Evolutionary conservation across 768 basidiomycete genomes (phyloP), one percentile per base, ranked within the genome.

Genomic region (Hericium rajendrae): DNA sequence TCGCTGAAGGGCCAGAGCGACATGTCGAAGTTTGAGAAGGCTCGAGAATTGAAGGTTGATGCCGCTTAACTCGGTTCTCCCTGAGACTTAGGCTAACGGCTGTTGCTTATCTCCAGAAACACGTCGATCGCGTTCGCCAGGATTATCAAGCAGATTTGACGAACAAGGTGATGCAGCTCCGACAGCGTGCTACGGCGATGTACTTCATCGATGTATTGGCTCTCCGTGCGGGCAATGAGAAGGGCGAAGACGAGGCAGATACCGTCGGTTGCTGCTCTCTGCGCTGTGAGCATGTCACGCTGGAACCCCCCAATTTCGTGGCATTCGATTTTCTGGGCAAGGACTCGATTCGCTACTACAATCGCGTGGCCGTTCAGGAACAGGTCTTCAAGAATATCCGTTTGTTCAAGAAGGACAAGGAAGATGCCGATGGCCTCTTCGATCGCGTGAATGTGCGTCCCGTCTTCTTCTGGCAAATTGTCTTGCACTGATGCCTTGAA

Each of bases 261-360:
- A 99, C 97, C 0, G 94, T 98, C 56, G 97, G 97, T 68, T 98
- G 97, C 73, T 99, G 97, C 71, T 99, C 97, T 4, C 75, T 99
- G 51, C 90, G 94, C 32, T 95, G 88, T 70, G 93, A 98, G 70
- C 97, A 99, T 71, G 86, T 99, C 68, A 97, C 95, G 2, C 76
- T 97, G 54, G 84, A 89, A 64, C 83, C 85, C 8, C 93, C 94
- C 10, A 84, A 91, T 74, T 84, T 81, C 65, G 84, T 98, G 69
- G 76, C 89, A 57, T 95, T 99, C 71, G 97, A 98, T 73, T 99
- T 98, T 76, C 79, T 98, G 56, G 97, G 97, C 72, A 99, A 99
- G 78, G 97, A 99, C 70, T 97, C 94, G 57, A 98, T 99, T 67
- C 83, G 97, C 50, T 98, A 95, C 74, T 93, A 90, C 72, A 94